Percentiles rank a stretch among this genome's conserved stretches.
phyloP scores from a whole-genome alignment of 169 alveolate species.

The Cryptosporidium canis region DNA sequence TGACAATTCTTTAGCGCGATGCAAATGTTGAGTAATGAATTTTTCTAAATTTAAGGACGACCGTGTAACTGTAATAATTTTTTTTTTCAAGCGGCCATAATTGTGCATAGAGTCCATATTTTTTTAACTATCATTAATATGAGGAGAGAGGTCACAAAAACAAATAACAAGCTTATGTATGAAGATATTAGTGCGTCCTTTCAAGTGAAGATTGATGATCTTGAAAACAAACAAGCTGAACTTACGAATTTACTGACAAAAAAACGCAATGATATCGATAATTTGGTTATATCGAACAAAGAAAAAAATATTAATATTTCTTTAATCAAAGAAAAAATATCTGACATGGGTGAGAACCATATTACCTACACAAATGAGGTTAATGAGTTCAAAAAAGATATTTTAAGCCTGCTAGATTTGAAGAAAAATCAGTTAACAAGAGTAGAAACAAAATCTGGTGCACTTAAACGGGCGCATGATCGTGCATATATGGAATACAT shows the following conservation, averaged over 20 bases:
- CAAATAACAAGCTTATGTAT: neutral
- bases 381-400: neutral
- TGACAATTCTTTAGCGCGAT: neutral
- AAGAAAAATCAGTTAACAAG: neutral
- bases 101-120: neutral
- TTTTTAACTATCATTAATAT: neutral
- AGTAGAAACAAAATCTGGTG: constrained; percentile 16
- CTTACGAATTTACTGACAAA: neutral
- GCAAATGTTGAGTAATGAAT: too few relatives aligned
- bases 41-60: too few relatives aligned
- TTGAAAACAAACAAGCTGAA: constrained; percentile 29
- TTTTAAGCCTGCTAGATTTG: neutral
- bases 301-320: neutral
- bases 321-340: neutral
- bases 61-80: too few relatives aligned
- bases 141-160: neutral
- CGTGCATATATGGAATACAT: neutral
- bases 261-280: neutral
- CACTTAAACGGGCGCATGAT: neutral
- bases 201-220: constrained; percentile 23
- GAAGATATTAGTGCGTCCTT: neutral
- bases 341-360: neutral
- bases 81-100: neutral
- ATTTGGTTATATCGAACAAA: neutral
- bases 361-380: neutral